Conservation (phyloP, 768 basidiomycete species). For the Termitomyces sp. region DNA sequence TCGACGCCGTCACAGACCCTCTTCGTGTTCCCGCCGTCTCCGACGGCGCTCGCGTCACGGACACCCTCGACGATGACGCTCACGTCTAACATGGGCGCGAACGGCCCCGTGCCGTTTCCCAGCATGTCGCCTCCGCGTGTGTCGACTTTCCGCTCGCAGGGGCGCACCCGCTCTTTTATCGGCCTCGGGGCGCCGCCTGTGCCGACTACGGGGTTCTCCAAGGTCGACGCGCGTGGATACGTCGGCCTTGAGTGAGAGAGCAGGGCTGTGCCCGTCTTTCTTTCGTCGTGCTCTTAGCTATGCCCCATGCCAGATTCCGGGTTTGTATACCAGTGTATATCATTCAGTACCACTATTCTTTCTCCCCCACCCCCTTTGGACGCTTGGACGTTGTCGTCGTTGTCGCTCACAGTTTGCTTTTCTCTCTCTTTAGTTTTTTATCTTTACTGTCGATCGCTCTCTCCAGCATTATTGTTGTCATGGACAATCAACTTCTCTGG, state of each 20-base stretch:
- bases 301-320: background rate
- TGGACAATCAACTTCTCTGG: slow-evolving; percentile 1
- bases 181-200: slow-evolving; percentile 62
- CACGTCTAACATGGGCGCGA: slow-evolving; percentile 50
- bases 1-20: slow-evolving; percentile 75
- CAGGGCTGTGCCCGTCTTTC: background rate
- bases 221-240: slow-evolving; percentile 82
- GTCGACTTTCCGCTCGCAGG: slow-evolving; percentile 60
- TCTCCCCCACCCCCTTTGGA: background rate
- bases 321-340: slow-evolving; percentile 13
- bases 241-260: slow-evolving; percentile 43
- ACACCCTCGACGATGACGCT: slow-evolving; percentile 83
- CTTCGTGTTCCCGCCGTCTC: slow-evolving; percentile 84
- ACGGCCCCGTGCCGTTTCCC: slow-evolving; percentile 44
- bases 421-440: slow-evolving; percentile 6
- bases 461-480: slow-evolving; percentile 11
- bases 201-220: slow-evolving; percentile 78
- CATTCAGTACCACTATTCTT: slow-evolving; percentile 9
- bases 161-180: slow-evolving; percentile 71
- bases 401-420: slow-evolving; percentile 13
- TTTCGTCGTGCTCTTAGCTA: background rate
- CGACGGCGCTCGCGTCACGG: slow-evolving; percentile 40
- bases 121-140: slow-evolving; percentile 62
- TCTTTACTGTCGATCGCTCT: background rate
- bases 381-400: slow-evolving; percentile 19